phyloP scores from a whole-genome alignment of 2,329 filamentous ascomycete genomes.

The Rosellinia necatrix region DNA sequence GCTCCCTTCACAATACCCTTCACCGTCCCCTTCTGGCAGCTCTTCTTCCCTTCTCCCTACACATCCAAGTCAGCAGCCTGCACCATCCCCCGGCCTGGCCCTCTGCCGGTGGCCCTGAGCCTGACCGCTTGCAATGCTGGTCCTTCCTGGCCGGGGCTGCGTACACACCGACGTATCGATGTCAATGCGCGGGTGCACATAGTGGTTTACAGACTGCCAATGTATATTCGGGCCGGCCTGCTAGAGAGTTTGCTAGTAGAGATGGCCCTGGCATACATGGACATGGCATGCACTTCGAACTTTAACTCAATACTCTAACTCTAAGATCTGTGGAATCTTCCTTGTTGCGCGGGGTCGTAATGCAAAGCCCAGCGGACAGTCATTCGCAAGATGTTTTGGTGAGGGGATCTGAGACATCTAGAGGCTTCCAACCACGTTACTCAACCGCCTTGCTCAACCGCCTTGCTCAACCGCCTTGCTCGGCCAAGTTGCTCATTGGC shows the following conservation, averaged over 20 bases:
- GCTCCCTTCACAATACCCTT: constrained; percentile 1
- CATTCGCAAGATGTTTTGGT: constrained; percentile 2
- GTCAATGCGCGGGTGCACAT: too few relatives aligned
- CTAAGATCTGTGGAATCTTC: background rate
- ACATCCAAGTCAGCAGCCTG: background rate
- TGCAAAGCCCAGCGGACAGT: background rate
- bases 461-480: too few relatives aligned
- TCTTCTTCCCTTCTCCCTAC: too few relatives aligned
- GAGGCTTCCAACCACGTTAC: too few relatives aligned
- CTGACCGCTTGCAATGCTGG: constrained; percentile 9
- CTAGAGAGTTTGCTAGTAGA: too few relatives aligned
- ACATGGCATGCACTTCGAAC: constrained; percentile 1
- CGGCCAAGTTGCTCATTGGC: too few relatives aligned
- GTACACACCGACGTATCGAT: constrained; percentile 2
- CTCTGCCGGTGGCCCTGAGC: background rate
- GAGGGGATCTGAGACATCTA: background rate
- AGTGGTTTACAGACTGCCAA: constrained; percentile 2
- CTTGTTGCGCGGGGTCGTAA: background rate
- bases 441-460: too few relatives aligned
- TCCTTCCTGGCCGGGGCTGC: constrained; percentile 5
- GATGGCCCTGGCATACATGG: too few relatives aligned
- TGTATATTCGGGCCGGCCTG: background rate
- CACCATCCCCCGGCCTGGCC: background rate
- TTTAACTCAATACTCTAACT: background rate
- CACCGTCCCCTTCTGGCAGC: too few relatives aligned